Evolutionary conservation across 2,329 filamentous ascomycete genomes (phyloP), one percentile per base, ranked within the genome.

Genomic region (Pseudogymnoascus sp.): DNA sequence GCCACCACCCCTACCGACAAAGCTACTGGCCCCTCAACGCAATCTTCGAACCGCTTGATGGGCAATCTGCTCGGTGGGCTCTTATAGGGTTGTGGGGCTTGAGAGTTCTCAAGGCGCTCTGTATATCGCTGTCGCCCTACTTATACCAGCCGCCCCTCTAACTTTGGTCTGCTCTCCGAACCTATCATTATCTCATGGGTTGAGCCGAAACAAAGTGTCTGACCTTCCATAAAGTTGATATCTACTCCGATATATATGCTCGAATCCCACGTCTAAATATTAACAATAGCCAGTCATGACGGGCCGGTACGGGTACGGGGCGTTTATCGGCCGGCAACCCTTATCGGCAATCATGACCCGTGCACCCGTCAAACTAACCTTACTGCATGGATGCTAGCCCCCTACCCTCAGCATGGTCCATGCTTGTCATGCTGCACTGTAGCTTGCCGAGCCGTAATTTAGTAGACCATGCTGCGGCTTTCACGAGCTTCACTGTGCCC

Each of bases 281-380:
- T n/a, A 55, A 55, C 31, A 31, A 11, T n/a, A 49, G 3, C 3
- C 25, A 9, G 41, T n/a, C 41, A 52, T n/a, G 25, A 31, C 25
- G 45, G 45, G 25, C 45, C 43, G 43, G 11, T 52, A 31, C 14
- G 23, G 23, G 21, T 23, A 23, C 21, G 21, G 41, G 43, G 43
- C 43, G 43, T 28, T 55, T 49, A 28, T 16, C 21, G 21, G 28
- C n/a, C 43, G 43, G 12, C 21, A 9, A 49, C 14, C 12, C 5
- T n/a, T 31, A 16, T 55, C 45, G n/a, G 45, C 25, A 55, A 18
- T 18, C 25, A 31, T 33, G 45, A 55, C 45, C 45, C 45, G 25
- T 55, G 45, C 45, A 55, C 45, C 45, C 25, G 45, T 33, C 45
- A 55, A 55, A 55, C 45, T 55, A 55, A 31, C 45, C 45, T 55